Conservation (phyloP, 148 eudicot genomes). For the Vaccinium corymbosum region DNA sequence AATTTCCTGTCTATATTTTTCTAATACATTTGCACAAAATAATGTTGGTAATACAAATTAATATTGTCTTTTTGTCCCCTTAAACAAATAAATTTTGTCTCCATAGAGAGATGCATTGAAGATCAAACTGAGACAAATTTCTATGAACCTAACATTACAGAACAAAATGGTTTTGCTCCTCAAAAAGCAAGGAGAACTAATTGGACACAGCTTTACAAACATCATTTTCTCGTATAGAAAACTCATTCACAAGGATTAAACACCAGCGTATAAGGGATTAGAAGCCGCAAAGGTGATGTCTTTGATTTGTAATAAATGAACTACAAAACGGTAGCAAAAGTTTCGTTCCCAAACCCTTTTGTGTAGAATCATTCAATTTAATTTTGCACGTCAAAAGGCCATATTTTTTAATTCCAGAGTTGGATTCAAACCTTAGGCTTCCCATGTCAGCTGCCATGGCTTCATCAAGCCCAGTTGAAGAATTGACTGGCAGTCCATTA, state of each 20-base stretch:
- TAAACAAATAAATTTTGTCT: too few relatives aligned
- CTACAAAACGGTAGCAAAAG: neutral
- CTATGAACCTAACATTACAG: neutral
- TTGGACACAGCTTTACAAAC: neutral
- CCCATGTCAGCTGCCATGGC: constrained; percentile 76
- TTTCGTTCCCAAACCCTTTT: neutral
- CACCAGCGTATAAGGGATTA: neutral
- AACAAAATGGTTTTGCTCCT: neutral
- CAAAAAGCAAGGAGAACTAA: neutral
- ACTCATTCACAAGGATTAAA: neutral
- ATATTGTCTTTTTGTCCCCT: neutral
- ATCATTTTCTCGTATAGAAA: neutral
- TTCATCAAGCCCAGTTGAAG: constrained; percentile 73
- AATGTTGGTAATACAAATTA: neutral
- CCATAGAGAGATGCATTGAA: neutral
- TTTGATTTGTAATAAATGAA: neutral
- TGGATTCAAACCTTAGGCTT: constrained; percentile 54
- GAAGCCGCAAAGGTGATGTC: neutral
- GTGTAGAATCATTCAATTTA: neutral
- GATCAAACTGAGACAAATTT: neutral
- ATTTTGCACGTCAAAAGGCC: neutral
- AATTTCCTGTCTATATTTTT: neutral
- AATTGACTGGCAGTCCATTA: constrained; percentile 69
- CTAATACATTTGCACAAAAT: neutral
- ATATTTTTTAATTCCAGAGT: neutral